Base-by-base conservation (phyloP, 2,329 filamentous ascomycete genomes). In the Aspergillus proliferans region DNA sequence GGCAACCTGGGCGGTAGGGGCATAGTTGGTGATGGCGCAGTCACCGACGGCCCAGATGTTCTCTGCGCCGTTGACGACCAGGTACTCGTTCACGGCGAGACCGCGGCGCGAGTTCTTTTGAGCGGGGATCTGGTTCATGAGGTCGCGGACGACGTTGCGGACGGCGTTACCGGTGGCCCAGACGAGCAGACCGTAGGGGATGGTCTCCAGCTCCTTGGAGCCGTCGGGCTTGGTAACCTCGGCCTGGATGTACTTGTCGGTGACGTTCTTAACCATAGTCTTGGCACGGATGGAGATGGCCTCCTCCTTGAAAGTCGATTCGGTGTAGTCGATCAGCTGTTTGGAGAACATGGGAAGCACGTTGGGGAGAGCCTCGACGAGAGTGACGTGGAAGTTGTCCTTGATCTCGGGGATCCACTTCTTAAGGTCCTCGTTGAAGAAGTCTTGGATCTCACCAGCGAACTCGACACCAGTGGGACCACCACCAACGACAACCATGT, bases 11-110 rank as follows among this genome's bases (percentile, higher is more conserved):
- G 93, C 93, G 7, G 93, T 98, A 33, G 93, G 93, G 26, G 93
- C 93, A 69, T 98, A 98, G 70, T 95, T 95, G 59, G 93, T 93
- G 45, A 97, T 87, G 48, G 92, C 92, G 70, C 93, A 98, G 78
- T 98, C 93, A 63, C 93, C 93, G 47, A 96, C 86, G 45, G 93
- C 93, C 93, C 93, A 98, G 70, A 98, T 88, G 69, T 97, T 94
- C 66, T 94, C 90, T 44, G 92, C 83, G 49, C 93, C 93, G 74
- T 98, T 95, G 53, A 98, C 93, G 51, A 97, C 93, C 10, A 98
- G 86, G 74, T 96, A 98, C 73, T 98, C 93, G 76, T 98, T 98
- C 55, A 98, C 93, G 48, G 89, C 88, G 44, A 98, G 84, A 68
- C 93, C 93, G 61, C 93, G 90, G 59, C 91, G 86, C 26, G 93